Evolutionary conservation across 2,329 filamentous ascomycete genomes (phyloP), one percentile per base, ranked within the genome.

Genomic region (Chaetomium sp.): DNA sequence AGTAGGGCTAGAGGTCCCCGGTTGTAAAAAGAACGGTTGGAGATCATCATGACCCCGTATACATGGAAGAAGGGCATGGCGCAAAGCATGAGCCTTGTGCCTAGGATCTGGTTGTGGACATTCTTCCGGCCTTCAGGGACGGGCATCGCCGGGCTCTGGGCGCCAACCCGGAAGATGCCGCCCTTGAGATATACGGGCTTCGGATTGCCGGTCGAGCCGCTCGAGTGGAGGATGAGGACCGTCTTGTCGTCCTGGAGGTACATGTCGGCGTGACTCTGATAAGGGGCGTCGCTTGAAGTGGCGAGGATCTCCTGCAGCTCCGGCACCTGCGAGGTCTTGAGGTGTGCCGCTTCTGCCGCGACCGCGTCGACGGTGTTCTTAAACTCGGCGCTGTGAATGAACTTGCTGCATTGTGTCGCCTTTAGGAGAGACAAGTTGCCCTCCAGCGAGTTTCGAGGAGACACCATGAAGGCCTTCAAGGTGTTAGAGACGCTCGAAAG

Each of bases 211-310:
- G 66, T 66, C n/a, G 66, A 62, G 16, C 66, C 66, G 42, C 63
- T 65, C 1, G 66, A 65, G 58, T 68, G 66, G 54, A 68, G 66
- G 54, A 65, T 68, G 35, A 65, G 27, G 35, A 60, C 25, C 2
- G 60, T 62, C 7, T 62, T 38, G 3, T 55, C 29, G 12, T 63
- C 60, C 29, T 35, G 3, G 21, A 63, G 7, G 7, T 60, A 10
- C 1, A 9, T 8, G 6, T n/a, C n/a, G 29, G 4, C 47, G 12
- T 21, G 31, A 27, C 25, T 51, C 21, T 59, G 27, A 23, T 59
- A 50, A 10, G 21, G 21, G 23, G 12, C n/a, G n/a, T 27, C 31
- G 29, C 35, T 47, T n/a, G 47, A 16, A 19, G n/a, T 8, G 4
- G 57, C 6, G 21, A 60, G 23, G 5, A 60, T n/a, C 9, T 60